Conservation (phyloP, 2,329 filamentous ascomycete genomes). For the Penicillium nordicum region DNA sequence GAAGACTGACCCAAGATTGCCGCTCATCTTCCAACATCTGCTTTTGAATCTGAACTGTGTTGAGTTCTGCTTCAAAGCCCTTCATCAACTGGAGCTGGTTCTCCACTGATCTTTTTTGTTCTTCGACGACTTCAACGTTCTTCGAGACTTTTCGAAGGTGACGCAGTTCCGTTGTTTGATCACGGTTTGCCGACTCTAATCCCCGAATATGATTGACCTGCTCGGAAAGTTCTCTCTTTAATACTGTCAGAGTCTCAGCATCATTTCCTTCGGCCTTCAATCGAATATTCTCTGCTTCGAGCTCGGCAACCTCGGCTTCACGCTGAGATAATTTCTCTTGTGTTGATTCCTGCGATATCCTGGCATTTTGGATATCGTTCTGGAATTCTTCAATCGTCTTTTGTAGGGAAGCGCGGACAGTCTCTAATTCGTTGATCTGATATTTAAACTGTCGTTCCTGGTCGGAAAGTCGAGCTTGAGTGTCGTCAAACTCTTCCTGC, state of each 20-base stretch:
- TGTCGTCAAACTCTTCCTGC: slow-evolving; percentile 80
- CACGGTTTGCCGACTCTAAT: slow-evolving; percentile 74
- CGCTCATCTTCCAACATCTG: slow-evolving; percentile 87
- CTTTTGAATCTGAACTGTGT: slow-evolving; percentile 75
- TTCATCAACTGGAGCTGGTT: slow-evolving; percentile 73
- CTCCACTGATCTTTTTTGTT: slow-evolving; percentile 84
- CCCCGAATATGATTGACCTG: slow-evolving; percentile 88
- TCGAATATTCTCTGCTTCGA: slow-evolving; percentile 80
- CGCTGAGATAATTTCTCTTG: slow-evolving; percentile 67
- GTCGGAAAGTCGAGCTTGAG: slow-evolving; percentile 68
- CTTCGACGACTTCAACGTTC: slow-evolving; percentile 89
- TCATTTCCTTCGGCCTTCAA: slow-evolving; percentile 85
- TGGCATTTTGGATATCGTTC: slow-evolving; percentile 54
- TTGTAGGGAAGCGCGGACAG: slow-evolving; percentile 57
- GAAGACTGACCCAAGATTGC: slow-evolving; percentile 78
- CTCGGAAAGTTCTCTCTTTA: slow-evolving; percentile 83
- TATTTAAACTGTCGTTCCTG: slow-evolving; percentile 64
- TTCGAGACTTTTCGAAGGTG: slow-evolving; percentile 77
- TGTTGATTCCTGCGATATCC: slow-evolving; percentile 54
- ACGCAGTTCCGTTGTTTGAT: slow-evolving; percentile 75
- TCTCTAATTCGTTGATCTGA: slow-evolving; percentile 58
- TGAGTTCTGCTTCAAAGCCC: slow-evolving; percentile 69
- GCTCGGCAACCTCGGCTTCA: slow-evolving; percentile 65
- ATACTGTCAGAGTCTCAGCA: slow-evolving; percentile 76
- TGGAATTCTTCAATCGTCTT: slow-evolving; percentile 52